Conservation (phyloP, 257 asterid genomes). For the Solanum ahanhuiri region DNA sequence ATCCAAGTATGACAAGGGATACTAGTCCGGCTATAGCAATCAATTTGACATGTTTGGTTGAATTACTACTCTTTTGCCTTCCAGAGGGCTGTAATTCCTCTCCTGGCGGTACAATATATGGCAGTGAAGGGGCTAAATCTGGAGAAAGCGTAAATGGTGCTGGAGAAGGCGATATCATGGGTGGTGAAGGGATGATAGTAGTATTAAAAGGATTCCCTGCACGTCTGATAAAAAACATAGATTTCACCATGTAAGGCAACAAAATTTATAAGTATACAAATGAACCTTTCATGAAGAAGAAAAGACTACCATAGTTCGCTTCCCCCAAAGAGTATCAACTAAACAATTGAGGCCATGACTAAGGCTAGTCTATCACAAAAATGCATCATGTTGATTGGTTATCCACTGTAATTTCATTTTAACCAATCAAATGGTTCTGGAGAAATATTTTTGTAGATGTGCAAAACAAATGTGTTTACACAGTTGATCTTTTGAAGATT, state of each 20-base stretch:
- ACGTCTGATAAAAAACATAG: conserved; percentile 37
- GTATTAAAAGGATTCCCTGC: conserved; percentile 91
- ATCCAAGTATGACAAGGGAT: conserved; percentile 22
- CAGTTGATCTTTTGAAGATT: not conserved
- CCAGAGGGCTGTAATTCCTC: conserved; percentile 24
- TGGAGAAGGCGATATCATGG: conserved; percentile 34
- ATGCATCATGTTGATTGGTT: not conserved
- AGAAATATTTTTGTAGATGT: not conserved
- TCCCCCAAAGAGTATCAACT: not conserved
- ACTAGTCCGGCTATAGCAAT: conserved; percentile 40
- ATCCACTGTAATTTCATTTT: not conserved
- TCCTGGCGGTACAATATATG: conserved; percentile 27
- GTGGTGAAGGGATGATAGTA: conserved; percentile 64
- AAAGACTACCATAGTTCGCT: not conserved
- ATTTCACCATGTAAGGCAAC: not conserved
- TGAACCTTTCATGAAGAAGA: not conserved
- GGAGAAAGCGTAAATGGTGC: conserved; percentile 47
- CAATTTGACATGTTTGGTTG: conserved; percentile 32
- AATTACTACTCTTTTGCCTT: conserved; percentile 12
- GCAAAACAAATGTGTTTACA: not conserved
- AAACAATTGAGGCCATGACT: not conserved
- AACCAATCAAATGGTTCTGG: not conserved
- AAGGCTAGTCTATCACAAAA: not conserved
- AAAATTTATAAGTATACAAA: not conserved
- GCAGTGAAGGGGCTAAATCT: conserved; percentile 15